These are phyloP conservation scores for Cenchrus fungigraminus DNA, from an alignment of 176 grass and related monocot species.

Conservation along the genomic window DNA sequence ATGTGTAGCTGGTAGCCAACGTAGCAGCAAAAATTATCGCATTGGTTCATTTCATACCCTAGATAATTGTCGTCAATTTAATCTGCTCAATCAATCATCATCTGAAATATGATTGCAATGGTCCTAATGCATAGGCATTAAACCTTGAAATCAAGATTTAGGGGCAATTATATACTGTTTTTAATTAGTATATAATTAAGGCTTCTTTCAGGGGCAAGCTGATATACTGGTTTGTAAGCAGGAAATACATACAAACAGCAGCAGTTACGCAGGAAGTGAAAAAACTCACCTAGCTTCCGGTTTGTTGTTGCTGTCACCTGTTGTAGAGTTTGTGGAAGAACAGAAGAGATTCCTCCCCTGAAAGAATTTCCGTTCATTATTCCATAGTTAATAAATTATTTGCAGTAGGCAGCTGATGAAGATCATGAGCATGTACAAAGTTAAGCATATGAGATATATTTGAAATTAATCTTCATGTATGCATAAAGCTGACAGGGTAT, in stretches of 20 bases:
- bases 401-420: not conserved
- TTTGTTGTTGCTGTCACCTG: not conserved
- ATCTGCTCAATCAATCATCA: not conserved
- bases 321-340: slow-evolving; percentile 23
- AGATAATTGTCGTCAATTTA: not conserved
- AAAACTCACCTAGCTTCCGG: slow-evolving; percentile 43
- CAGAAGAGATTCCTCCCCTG: slow-evolving; percentile 45
- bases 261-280: not conserved
- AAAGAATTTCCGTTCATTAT: slow-evolving; percentile 33
- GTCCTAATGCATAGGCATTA: slow-evolving; percentile 14
- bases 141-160: not conserved
- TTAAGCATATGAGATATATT: not conserved
- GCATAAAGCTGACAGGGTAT: not conserved
- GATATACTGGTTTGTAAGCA: not conserved
- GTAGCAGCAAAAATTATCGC: not conserved
- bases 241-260: not conserved
- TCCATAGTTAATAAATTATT: slow-evolving; percentile 16
- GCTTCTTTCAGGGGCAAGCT: too few relatives aligned
- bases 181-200: not conserved
- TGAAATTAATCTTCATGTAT: not conserved
- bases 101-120: not conserved
- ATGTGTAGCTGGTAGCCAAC: not conserved
- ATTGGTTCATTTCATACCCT: not conserved
- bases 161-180: not conserved
- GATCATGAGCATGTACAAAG: not conserved